phyloP scores from a whole-genome alignment of 306 rosid species.

The Aeschynomene evenia region DNA sequence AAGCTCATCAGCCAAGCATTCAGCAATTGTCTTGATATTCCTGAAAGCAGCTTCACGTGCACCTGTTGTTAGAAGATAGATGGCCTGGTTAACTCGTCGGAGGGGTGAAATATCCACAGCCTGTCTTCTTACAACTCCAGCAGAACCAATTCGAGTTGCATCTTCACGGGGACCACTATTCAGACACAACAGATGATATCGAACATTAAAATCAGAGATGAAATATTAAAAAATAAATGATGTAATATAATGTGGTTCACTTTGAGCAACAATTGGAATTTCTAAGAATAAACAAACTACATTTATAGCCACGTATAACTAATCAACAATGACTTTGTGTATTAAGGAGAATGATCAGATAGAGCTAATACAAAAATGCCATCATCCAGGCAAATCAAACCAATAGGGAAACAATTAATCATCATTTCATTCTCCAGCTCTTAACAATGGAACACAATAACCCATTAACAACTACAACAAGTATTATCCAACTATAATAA shows the following conservation, averaged over 20 bases:
- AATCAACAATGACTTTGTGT: background rate
- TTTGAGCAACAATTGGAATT: background rate
- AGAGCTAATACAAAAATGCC: conserved; percentile 47
- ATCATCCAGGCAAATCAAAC: conserved; percentile 48
- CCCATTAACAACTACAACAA: no score
- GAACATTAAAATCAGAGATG: no score
- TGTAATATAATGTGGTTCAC: background rate
- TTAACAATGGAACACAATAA: no score
- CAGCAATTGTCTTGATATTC: conserved; percentile 64
- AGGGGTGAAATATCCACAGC: conserved; percentile 74
- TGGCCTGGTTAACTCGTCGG: conserved; percentile 65
- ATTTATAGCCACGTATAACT: background rate
- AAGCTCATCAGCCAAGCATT: conserved; percentile 69
- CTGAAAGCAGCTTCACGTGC: conserved; percentile 73
- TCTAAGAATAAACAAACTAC: background rate
- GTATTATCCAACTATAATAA: no score
- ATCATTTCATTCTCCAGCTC: conserved; percentile 35
- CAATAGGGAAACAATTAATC: conserved; percentile 46
- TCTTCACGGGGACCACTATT: conserved; percentile 71
- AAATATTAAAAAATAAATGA: background rate
- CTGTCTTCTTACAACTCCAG: conserved; percentile 70
- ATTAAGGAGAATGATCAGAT: conserved; percentile 44
- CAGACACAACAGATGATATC: background rate
- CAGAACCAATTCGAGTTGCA: conserved; percentile 68
- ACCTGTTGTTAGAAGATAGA: conserved; percentile 61